These are phyloP conservation scores for Cercospora beticola DNA, from an alignment of 2,329 filamentous ascomycete species.

Conservation along the genomic window DNA sequence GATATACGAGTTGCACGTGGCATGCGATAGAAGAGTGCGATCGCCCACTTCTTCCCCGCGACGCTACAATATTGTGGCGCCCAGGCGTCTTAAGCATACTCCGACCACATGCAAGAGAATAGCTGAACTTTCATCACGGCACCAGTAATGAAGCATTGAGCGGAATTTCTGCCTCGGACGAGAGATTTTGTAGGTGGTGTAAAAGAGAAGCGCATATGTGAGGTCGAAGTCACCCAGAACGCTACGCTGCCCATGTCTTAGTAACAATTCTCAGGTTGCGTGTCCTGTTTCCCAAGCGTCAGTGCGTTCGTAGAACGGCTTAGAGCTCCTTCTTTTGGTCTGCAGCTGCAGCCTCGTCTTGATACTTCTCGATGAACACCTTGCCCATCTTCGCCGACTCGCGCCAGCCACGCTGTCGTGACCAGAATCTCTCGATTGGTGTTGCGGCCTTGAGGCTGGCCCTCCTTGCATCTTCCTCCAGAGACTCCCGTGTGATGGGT, in stretches of 20 bases:
- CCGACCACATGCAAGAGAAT: constrained; percentile 2
- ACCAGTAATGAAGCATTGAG: not conserved
- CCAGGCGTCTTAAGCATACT: constrained; percentile 11
- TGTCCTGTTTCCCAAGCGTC: not conserved
- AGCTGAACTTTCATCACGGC: not conserved
- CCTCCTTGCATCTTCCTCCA: constrained; percentile 59
- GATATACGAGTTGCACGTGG: not conserved
- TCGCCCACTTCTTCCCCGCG: constrained; percentile 1
- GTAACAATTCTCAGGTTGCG: not conserved
- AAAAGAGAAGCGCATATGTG: not conserved
- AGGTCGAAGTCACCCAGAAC: not conserved
- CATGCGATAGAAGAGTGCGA: constrained; percentile 1
- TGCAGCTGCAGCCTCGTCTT: constrained; percentile 27
- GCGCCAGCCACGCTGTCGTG: constrained; percentile 49
- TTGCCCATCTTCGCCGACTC: constrained; percentile 54
- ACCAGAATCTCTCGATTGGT: constrained; percentile 55
- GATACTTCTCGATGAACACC: constrained; percentile 49
- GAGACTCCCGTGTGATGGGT: constrained; percentile 62
- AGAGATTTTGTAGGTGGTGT: not conserved
- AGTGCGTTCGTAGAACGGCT: not conserved
- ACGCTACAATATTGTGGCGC: not conserved
- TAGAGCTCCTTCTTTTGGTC: constrained; percentile 39
- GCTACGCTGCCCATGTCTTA: not conserved
- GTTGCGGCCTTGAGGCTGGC: constrained; percentile 44
- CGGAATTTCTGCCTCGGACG: not conserved